Conservation (phyloP, 495 filamentous ascomycete genomes). For the Paragyromitra xinjiangensis region DNA sequence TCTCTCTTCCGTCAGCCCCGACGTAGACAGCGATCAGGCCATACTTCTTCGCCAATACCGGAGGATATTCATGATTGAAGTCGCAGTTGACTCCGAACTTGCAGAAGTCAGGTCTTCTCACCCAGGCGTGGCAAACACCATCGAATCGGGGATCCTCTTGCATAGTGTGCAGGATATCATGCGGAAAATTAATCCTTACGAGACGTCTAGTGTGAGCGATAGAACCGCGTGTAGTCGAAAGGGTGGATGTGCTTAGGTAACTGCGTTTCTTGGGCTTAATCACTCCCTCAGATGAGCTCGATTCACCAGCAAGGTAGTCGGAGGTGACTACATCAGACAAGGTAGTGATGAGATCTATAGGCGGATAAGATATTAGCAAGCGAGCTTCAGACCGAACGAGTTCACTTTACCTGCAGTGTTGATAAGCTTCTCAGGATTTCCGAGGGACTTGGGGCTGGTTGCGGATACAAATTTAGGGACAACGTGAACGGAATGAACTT, state of each 20-base stretch:
- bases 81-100: conserved; percentile 32
- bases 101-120: conserved; percentile 43
- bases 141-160: conserved; percentile 35
- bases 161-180: conserved; percentile 21
- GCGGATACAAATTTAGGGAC: not conserved
- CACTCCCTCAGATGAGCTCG: not conserved
- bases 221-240: not conserved
- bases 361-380: not conserved
- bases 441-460: not conserved
- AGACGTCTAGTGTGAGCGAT: conserved; percentile 1
- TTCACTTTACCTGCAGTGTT: not conserved
- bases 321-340: conserved; percentile 15
- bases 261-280: not conserved
- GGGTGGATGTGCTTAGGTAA: not conserved
- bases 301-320: conserved; percentile 34
- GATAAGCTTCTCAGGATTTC: not conserved
- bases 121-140: conserved; percentile 39
- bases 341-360: not conserved
- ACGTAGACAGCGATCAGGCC: conserved; percentile 39
- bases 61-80: conserved; percentile 39
- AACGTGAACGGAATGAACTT: not conserved
- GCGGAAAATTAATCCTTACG: conserved; percentile 33
- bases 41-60: conserved; percentile 28
- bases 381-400: too few species aligned
- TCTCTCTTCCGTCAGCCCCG: conserved; percentile 23